Conservation (phyloP, 2,329 filamentous ascomycete species). For the Alternaria sp. region DNA sequence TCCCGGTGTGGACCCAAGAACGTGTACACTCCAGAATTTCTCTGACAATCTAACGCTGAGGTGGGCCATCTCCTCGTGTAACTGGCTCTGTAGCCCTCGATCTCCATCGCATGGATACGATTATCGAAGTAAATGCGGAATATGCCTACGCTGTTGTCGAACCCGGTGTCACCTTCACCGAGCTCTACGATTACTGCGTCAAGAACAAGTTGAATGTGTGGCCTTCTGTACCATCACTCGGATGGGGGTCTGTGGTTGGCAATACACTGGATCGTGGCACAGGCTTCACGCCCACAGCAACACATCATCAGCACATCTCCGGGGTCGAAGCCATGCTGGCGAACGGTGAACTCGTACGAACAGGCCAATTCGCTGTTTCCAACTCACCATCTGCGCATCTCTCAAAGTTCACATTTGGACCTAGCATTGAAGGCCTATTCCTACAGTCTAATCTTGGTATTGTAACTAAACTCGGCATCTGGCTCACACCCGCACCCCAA, state of each 20-base stretch:
- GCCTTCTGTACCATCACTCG: slow-evolving; percentile 46
- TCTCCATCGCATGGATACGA: slow-evolving; percentile 54
- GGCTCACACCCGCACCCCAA: slow-evolving; percentile 50
- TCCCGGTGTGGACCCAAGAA: slow-evolving; percentile 48
- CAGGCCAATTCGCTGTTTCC: slow-evolving; percentile 54
- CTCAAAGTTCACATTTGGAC: slow-evolving; percentile 51
- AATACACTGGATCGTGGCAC: slow-evolving; percentile 55
- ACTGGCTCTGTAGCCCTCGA: slow-evolving; percentile 50
- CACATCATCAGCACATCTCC: slow-evolving; percentile 50
- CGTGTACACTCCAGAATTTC: neutral
- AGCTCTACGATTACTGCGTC: slow-evolving; percentile 46
- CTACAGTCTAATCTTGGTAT: slow-evolving; percentile 63
- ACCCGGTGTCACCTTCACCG: slow-evolving; percentile 40
- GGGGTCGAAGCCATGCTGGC: slow-evolving; percentile 52
- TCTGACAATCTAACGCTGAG: slow-evolving; percentile 12
- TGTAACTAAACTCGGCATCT: slow-evolving; percentile 54
- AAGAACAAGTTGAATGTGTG: slow-evolving; percentile 44
- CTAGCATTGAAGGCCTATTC: slow-evolving; percentile 58
- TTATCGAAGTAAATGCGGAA: slow-evolving; percentile 57
- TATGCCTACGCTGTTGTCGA: slow-evolving; percentile 59
- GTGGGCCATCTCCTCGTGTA: slow-evolving; percentile 46
- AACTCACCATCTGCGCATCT: slow-evolving; percentile 53
- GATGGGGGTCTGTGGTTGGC: slow-evolving; percentile 49
- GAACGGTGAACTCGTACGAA: slow-evolving; percentile 45
- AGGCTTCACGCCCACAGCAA: slow-evolving; percentile 53